Conservation (phyloP, 805 yeast genomes). For the Saccharomycopsis sp. region DNA sequence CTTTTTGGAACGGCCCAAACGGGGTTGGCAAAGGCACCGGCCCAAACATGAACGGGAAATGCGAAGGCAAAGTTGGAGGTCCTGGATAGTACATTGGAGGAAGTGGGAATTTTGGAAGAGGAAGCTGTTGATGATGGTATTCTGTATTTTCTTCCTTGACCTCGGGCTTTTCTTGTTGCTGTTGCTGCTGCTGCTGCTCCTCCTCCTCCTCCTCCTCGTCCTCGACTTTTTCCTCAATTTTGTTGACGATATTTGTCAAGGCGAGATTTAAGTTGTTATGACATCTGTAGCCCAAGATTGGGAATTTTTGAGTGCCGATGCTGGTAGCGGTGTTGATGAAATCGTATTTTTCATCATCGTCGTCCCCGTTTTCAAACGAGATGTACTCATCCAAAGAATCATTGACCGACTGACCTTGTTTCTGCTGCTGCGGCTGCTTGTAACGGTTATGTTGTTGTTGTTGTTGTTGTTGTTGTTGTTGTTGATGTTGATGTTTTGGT, state of each 20-base stretch:
- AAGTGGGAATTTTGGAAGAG: background rate
- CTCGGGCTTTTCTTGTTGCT: no score
- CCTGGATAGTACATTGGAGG: no score
- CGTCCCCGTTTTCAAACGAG: background rate
- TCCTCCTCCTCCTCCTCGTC: background rate
- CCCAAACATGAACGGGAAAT: no score
- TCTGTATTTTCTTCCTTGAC: background rate
- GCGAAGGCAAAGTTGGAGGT: no score
- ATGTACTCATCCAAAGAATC: slow-evolving; percentile 11
- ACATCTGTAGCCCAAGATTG: slow-evolving; percentile 11
- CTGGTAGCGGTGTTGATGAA: background rate
- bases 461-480: background rate
- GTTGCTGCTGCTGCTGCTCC: background rate
- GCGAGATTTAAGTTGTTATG: slow-evolving; percentile 11
- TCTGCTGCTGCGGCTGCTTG: slow-evolving; percentile 1
- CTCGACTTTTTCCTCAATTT: no score
- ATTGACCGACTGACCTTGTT: no score
- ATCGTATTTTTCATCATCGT: background rate
- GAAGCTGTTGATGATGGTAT: background rate
- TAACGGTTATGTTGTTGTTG: background rate
- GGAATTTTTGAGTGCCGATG: background rate
- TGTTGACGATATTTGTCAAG: no score
- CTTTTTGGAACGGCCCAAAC: background rate
- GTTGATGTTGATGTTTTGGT: background rate
- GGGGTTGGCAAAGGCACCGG: no score